Evolutionary conservation across 495 filamentous ascomycete species (phyloP), one percentile per base, ranked within the genome.

Genomic region (Chaetomium fimeti): DNA sequence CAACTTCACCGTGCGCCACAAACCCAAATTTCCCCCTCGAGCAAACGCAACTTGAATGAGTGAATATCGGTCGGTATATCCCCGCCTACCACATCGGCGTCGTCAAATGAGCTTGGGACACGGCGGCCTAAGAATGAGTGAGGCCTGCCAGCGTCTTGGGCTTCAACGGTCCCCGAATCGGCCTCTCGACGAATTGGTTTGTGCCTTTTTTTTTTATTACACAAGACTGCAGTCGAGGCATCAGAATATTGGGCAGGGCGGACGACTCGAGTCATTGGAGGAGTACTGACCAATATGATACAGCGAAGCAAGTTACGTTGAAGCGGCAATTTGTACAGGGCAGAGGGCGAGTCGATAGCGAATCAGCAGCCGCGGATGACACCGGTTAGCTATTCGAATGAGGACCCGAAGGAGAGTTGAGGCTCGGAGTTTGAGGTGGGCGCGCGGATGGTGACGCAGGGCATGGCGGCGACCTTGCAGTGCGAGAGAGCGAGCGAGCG

Each of bases 211-310:
- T 27, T 73, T 63, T 72, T 66, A 77, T 75, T 77, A 78, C 72
- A 72, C 66, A 73, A 64, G 48, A 73, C 76, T 74, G 61, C 58
- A 61, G 60, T 54, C 65, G 66, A 67, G 71, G 67, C 9, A 72
- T 73, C 66, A 78, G 76, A 32, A 65, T 22, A 57, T 70, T 54
- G 60, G 54, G 63, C 54, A 57, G 55, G 64, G 56, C 49, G 45
- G 64, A 48, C 54, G 49, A 63, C 11, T 47, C 28, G 45, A 49
- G 61, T 69, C 64, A 77, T 76, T 79, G 75, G 77, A 76, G 56
- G 71, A 62, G 57, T 62, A 79, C 79, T 80, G 75, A 82, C 79
- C 78, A 81, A 79, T 82, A 81, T 82, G 76, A 78, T 79, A 82
- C 77, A 79, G 71, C 57, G 71, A 70, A 72, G 61, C 49, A 57